These are phyloP conservation scores for Calonectria leucothoes DNA, from an alignment of 2,329 filamentous ascomycete genomes.

Conservation along the genomic window DNA sequence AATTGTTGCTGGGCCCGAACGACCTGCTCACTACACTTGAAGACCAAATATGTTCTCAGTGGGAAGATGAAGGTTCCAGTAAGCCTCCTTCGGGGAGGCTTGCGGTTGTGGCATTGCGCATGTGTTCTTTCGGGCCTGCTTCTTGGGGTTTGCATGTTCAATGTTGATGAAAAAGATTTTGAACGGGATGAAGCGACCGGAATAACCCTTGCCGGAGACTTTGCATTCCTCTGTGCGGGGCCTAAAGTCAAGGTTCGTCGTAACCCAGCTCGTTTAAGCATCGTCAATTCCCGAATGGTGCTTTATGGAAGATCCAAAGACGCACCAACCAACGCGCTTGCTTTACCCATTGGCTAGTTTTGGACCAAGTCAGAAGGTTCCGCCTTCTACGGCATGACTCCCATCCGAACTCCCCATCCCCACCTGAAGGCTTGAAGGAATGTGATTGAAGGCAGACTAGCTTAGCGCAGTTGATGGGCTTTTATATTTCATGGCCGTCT, in stretches of 20 bases:
- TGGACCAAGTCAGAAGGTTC: slow-evolving; percentile 36
- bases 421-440: too few relatives aligned
- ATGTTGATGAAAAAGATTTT: not conserved
- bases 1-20: slow-evolving; percentile 33
- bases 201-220: slow-evolving; percentile 35
- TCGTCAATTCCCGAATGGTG: not conserved
- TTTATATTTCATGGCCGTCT: not conserved
- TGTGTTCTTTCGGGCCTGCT: too few relatives aligned
- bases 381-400: slow-evolving; percentile 38
- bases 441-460: too few relatives aligned
- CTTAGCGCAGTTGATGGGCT: not conserved
- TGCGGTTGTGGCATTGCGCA: not conserved
- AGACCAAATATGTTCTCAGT: slow-evolving; percentile 39
- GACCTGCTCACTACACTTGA: slow-evolving; percentile 35
- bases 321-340: too few relatives aligned
- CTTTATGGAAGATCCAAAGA: not conserved
- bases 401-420: not conserved
- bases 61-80: slow-evolving; percentile 40
- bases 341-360: slow-evolving; percentile 24
- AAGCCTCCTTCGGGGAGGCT: not conserved
- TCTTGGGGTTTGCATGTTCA: not conserved
- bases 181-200: slow-evolving; percentile 37
- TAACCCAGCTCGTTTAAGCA: too few relatives aligned
- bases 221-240: slow-evolving; percentile 40
- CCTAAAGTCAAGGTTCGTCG: slow-evolving; percentile 37